A percentile compares a stretch with the other conserved stretches of the same genome.
Conservation (phyloP, 164 flowering plant genomes). For the Nymphaea colorata region DNA sequence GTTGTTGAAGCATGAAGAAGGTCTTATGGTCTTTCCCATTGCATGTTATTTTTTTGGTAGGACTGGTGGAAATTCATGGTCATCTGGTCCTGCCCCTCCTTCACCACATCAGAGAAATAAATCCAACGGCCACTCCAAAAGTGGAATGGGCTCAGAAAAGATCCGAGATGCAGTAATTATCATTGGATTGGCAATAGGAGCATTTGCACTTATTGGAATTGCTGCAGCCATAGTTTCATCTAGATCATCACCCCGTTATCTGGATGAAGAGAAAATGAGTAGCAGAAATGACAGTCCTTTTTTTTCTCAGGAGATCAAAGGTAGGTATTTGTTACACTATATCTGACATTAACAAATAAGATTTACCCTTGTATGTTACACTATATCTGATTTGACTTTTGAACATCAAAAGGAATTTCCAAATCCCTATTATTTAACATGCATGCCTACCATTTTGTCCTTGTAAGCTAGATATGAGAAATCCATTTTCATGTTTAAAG, state of each 20-base stretch:
- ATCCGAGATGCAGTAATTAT: slow-evolving; percentile 24
- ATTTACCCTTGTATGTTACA: too few relatives aligned
- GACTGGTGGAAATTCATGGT: slow-evolving; percentile 74
- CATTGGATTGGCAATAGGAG: slow-evolving; percentile 29
- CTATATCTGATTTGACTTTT: too few relatives aligned
- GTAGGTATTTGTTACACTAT: slow-evolving; percentile 9
- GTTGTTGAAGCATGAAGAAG: neutral
- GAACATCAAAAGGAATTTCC: too few relatives aligned
- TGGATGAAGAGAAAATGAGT: slow-evolving; percentile 48
- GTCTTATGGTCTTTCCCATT: neutral
- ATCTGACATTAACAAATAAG: too few relatives aligned
- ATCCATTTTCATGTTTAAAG: too few relatives aligned
- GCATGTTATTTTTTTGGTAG: slow-evolving; percentile 17
- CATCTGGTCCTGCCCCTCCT: slow-evolving; percentile 51
- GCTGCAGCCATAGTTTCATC: slow-evolving; percentile 28
- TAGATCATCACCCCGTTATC: slow-evolving; percentile 26
- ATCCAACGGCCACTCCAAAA: slow-evolving; percentile 1
- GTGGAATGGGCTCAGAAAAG: slow-evolving; percentile 9
- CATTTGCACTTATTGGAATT: slow-evolving; percentile 26
- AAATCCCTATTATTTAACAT: too few relatives aligned
- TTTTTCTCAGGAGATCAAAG: slow-evolving; percentile 38
- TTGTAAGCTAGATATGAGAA: too few relatives aligned
- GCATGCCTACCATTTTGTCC: too few relatives aligned
- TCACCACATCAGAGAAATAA: neutral
- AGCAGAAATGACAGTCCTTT: slow-evolving; percentile 41